phyloP scores from a whole-genome alignment of 345 rosid genomes.

The Rhizophora mangle region DNA sequence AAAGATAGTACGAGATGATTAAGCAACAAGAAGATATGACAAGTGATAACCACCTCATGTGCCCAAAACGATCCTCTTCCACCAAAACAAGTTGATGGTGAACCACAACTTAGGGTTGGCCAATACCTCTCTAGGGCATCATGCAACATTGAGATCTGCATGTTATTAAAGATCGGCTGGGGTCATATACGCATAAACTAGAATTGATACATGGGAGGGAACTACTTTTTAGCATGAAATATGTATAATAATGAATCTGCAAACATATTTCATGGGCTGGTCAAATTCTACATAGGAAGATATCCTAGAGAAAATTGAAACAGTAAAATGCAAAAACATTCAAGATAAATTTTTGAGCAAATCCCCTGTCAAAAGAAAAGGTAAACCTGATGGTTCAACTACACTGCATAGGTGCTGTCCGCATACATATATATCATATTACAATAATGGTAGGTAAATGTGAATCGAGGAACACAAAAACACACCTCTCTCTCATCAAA shows the following conservation, averaged over 20 bases:
- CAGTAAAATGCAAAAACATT: no score
- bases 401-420: neutral
- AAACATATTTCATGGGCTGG: no score
- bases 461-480: constrained; percentile 1
- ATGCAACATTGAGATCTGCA: constrained; percentile 58
- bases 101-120: constrained; percentile 70
- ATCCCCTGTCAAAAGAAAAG: neutral
- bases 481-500: constrained; percentile 71
- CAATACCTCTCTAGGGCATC: constrained; percentile 63
- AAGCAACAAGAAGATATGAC: constrained; percentile 4
- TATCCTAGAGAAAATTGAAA: no score
- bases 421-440: neutral
- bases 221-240: neutral
- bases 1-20: constrained; percentile 2
- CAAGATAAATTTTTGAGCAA: neutral
- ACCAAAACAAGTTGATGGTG: constrained; percentile 59
- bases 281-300: no score
- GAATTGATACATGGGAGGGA: constrained; percentile 1
- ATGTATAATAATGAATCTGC: no score
- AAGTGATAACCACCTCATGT: constrained; percentile 56
- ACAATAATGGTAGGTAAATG: neutral
- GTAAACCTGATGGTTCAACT: neutral
- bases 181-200: neutral
- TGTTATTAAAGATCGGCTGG: neutral
- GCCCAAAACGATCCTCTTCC: constrained; percentile 74